These are phyloP conservation scores for Rhodotorula paludigena DNA, from an alignment of 768 basidiomycete species.

Conservation along the genomic window DNA sequence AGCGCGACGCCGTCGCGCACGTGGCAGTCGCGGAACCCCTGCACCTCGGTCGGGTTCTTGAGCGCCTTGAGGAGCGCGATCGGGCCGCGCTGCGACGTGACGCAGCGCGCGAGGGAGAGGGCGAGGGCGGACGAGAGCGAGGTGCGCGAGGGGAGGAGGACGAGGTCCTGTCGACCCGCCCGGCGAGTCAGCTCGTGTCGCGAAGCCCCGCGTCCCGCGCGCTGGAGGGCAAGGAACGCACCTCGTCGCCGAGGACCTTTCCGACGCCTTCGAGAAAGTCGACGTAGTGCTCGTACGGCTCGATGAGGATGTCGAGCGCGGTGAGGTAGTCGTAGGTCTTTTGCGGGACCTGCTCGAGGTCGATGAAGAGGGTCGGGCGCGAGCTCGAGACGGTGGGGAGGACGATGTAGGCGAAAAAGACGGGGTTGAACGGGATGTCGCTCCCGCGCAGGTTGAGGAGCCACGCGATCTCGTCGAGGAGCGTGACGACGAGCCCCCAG, in stretches of 20 bases:
- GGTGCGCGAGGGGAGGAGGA: slow-evolving; percentile 70
- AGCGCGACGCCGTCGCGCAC: slow-evolving; percentile 85
- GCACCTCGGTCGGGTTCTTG: slow-evolving; percentile 58
- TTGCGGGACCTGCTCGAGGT: slow-evolving; percentile 54
- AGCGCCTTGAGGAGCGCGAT: slow-evolving; percentile 46
- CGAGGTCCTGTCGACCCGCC: slow-evolving; percentile 34
- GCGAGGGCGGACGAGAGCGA: slow-evolving; percentile 77
- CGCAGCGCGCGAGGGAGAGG: slow-evolving; percentile 62
- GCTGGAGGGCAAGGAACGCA: background rate
- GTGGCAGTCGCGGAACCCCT: slow-evolving; percentile 82
- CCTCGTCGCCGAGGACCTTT: slow-evolving; percentile 49
- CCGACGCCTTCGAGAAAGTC: slow-evolving; percentile 52
- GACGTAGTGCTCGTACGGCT: slow-evolving; percentile 67
- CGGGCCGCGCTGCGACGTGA: slow-evolving; percentile 56
- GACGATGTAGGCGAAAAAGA: slow-evolving; percentile 76
- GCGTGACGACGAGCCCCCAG: slow-evolving; percentile 69
- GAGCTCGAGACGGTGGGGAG: slow-evolving; percentile 51
- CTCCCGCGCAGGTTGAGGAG: slow-evolving; percentile 84
- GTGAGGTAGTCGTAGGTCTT: slow-evolving; percentile 57
- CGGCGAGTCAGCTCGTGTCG: background rate
- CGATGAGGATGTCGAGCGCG: slow-evolving; percentile 56
- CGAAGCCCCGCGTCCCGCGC: no score
- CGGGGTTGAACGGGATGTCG: slow-evolving; percentile 84
- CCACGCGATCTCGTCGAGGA: slow-evolving; percentile 90
- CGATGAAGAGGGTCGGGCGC: slow-evolving; percentile 64